These are phyloP conservation scores for Chenopodium suecicum DNA, from an alignment of 148 eudicot species.

Conservation along the genomic window DNA sequence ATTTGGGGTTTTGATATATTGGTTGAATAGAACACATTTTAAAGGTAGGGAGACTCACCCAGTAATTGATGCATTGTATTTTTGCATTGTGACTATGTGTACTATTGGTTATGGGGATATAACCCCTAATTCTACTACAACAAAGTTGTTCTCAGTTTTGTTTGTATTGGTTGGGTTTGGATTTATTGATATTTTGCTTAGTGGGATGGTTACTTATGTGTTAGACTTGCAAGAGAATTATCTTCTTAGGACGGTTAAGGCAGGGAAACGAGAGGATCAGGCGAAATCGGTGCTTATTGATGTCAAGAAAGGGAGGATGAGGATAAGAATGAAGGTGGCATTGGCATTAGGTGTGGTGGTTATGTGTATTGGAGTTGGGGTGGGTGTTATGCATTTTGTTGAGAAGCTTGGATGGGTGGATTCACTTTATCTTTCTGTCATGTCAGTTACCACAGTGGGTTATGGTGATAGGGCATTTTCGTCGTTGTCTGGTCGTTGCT, in stretches of 20 bases:
- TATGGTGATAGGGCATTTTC: conserved; percentile 87
- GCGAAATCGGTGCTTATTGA: conserved; percentile 58
- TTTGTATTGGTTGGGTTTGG: conserved; percentile 96
- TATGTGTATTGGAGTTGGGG: conserved; percentile 84
- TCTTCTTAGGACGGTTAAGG: conserved; percentile 61
- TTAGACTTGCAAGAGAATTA: conserved; percentile 90
- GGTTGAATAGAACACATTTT: conserved; percentile 48
- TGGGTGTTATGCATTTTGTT: conserved; percentile 63
- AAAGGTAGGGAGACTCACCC: conserved; percentile 66
- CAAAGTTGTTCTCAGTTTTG: conserved; percentile 76
- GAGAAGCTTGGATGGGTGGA: conserved; percentile 84
- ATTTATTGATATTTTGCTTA: conserved; percentile 82
- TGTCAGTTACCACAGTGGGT: conserved; percentile 97
- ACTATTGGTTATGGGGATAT: conserved; percentile 98
- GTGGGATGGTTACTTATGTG: conserved; percentile 90
- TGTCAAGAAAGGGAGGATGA: conserved; percentile 94
- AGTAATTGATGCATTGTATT: conserved; percentile 91
- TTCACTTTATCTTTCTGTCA: conserved; percentile 84
- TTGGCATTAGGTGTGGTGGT: conserved; percentile 92
- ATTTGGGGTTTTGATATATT: conserved; percentile 69
- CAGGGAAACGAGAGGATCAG: conserved; percentile 33
- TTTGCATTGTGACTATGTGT: conserved; percentile 97
- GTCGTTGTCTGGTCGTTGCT: conserved; percentile 71
- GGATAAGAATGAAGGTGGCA: conserved; percentile 91
- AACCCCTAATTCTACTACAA: conserved; percentile 67